These are phyloP conservation scores for Amanita fuliginea DNA, from an alignment of 768 basidiomycete genomes.

Conservation along the genomic window DNA sequence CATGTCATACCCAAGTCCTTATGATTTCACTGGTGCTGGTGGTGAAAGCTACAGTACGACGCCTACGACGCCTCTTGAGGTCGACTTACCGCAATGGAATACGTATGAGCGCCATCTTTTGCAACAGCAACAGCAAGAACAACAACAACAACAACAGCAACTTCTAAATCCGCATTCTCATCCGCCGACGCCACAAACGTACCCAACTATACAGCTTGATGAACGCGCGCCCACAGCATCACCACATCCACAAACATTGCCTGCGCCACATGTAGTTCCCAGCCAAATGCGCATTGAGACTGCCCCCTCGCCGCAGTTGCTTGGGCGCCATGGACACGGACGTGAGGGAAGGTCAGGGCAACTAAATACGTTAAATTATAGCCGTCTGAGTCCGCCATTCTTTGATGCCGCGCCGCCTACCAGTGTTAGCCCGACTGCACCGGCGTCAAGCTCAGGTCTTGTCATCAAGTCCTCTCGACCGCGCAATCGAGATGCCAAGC, in stretches of 20 bases:
- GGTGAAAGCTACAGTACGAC: slow-evolving; percentile 15
- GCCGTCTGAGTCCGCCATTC: slow-evolving; percentile 4
- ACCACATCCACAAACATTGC: background rate
- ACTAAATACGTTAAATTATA: slow-evolving; percentile 7
- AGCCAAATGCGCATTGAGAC: slow-evolving; percentile 14
- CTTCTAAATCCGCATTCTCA: slow-evolving; percentile 17
- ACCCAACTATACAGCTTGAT: slow-evolving; percentile 20
- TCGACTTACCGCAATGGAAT: slow-evolving; percentile 24
- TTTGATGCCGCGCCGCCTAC: slow-evolving; percentile 7
- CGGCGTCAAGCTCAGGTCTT: background rate
- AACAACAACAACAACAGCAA: slow-evolving; percentile 22
- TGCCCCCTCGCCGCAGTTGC: slow-evolving; percentile 12
- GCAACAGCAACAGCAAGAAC: slow-evolving; percentile 27
- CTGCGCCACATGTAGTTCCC: slow-evolving; percentile 18
- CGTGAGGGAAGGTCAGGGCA: slow-evolving; percentile 16
- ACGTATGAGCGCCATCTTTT: slow-evolving; percentile 30
- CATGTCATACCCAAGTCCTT: slow-evolving; percentile 24
- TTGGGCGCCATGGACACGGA: slow-evolving; percentile 8
- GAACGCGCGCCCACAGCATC: slow-evolving; percentile 7
- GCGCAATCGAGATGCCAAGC: slow-evolving; percentile 10
- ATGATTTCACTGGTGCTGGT: slow-evolving; percentile 12
- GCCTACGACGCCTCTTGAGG: slow-evolving; percentile 35
- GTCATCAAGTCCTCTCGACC: background rate
- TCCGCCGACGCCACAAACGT: slow-evolving; percentile 17
- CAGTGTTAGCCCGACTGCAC: slow-evolving; percentile 10